A percentile compares a stretch with the other conserved stretches of the same genome.
Evolutionary conservation across 129 eudicot genomes (phyloP).

Genomic region (Deinandra increscens): DNA sequence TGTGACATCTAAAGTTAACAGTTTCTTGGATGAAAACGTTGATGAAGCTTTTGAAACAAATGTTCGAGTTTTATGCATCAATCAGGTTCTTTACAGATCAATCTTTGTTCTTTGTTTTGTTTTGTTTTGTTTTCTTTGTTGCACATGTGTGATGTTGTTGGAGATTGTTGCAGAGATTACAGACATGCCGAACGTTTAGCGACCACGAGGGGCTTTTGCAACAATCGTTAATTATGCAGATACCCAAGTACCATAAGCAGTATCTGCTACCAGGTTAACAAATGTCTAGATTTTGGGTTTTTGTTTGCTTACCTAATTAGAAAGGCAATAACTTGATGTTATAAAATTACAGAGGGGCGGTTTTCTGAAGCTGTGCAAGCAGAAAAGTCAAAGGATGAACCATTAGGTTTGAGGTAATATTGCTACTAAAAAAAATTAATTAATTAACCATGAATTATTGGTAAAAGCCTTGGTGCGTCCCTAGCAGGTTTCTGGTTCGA

Average conservation of each 20-base stretch:
- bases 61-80: slow-evolving; percentile 53
- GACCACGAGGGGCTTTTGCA: slow-evolving; percentile 44
- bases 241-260: slow-evolving; percentile 62
- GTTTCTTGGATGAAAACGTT: slow-evolving; percentile 59
- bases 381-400: slow-evolving; percentile 21
- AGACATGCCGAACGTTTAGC: slow-evolving; percentile 43
- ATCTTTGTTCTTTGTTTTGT: background rate
- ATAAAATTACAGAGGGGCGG: slow-evolving; percentile 3
- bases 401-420: slow-evolving; percentile 38
- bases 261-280: slow-evolving; percentile 57
- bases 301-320: background rate
- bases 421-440: background rate
- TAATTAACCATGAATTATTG: no score
- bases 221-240: slow-evolving; percentile 44
- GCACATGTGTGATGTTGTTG: slow-evolving; percentile 3
- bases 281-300: background rate
- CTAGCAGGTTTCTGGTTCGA: no score
- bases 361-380: slow-evolving; percentile 39
- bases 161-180: slow-evolving; percentile 50
- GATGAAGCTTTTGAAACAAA: slow-evolving; percentile 48
- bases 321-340: background rate
- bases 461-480: no score
- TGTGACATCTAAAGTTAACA: slow-evolving; percentile 57
- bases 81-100: slow-evolving; percentile 46
- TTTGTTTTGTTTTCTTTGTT: no score